Base-by-base conservation (phyloP, 805 yeast species). In the Nakazawaea peltata region DNA sequence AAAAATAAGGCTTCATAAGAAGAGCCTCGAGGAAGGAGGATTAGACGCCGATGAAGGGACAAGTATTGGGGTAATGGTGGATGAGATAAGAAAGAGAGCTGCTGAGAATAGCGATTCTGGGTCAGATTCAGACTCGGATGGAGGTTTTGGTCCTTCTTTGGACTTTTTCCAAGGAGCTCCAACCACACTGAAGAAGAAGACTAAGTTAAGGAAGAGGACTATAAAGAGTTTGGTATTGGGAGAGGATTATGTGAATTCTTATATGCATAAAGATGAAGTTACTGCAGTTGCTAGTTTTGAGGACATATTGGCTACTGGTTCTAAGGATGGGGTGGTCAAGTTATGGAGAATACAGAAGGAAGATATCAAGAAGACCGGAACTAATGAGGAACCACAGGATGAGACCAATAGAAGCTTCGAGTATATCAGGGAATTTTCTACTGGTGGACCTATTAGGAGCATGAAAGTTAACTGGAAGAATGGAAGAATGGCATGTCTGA, bases 261-360 rank as follows among this genome's bases (percentile, higher is more conserved):
- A 41, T 24, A 38, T 41, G 44, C 44, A 41, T 26, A 35, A 25
- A 15, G 30, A 28, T 10, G 21, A 35, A 12, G 28, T 41, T 13
- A 35, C 38, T 8, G 26, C 21, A 2, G 5, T 33, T 4, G 13
- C 22, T 4, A 7, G n/a, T 3, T 30, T 19, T 9, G 23, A 26
- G 8, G 17, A 26, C 8, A 42, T 55, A 22, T 30, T 59, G 4
- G 48, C 49, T 3, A 51, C 62, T 1, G 48, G 51, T 2, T 54
- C 61, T 5, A 33, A 22, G 13, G 65, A 59, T 32, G 65, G 65
- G 3, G 35, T 40, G n/a, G 36, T 59, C 30, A 59, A 59, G 40
- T 53, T 59, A 34, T 59, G 65, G 65, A 44, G 39, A 17, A 38
- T 30, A 4, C 21, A 8, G 16, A 23, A 19, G 6, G 31, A 8